Conservation (phyloP, 2,329 filamentous ascomycete species). For the Epichloe uncinata region DNA sequence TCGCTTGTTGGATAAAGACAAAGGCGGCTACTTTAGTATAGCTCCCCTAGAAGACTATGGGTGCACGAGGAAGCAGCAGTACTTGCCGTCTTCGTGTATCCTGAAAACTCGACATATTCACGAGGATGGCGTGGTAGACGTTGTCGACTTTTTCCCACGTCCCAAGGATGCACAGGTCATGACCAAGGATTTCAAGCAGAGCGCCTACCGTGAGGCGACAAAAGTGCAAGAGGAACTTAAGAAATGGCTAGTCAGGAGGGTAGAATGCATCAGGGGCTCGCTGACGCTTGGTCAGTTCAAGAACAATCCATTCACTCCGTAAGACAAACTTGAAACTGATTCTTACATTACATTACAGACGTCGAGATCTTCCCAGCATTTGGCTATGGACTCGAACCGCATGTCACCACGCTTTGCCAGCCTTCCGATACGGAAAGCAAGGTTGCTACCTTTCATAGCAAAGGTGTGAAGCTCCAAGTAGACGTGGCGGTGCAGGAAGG, state of each 20-base stretch:
- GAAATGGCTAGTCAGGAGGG: constrained; percentile 56
- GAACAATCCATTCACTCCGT: neutral
- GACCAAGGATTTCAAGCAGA: constrained; percentile 32
- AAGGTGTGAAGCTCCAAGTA: constrained; percentile 47
- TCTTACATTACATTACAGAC: constrained; percentile 23
- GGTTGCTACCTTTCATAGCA: constrained; percentile 48
- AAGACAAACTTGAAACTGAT: neutral
- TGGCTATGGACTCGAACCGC: constrained; percentile 51
- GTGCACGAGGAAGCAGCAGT: constrained; percentile 64
- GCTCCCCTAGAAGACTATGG: constrained; percentile 36
- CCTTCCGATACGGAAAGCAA: constrained; percentile 35
- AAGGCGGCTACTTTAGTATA: constrained; percentile 62
- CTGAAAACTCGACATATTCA: constrained; percentile 66
- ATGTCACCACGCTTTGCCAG: constrained; percentile 44
- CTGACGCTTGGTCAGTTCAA: constrained; percentile 41
- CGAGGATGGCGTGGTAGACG: constrained; percentile 59
- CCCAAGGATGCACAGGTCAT: constrained; percentile 45
- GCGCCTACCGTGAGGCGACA: constrained; percentile 38
- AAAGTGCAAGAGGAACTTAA: constrained; percentile 49
- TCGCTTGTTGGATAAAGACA: constrained; percentile 58
- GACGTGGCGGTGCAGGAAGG: constrained; percentile 52
- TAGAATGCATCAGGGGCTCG: constrained; percentile 57
- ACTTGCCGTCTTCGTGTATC: constrained; percentile 61
- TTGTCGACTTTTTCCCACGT: constrained; percentile 65
- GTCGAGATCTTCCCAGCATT: constrained; percentile 63